Base-by-base conservation (phyloP, 257 asterid species). In the Asclepias syriaca region DNA sequence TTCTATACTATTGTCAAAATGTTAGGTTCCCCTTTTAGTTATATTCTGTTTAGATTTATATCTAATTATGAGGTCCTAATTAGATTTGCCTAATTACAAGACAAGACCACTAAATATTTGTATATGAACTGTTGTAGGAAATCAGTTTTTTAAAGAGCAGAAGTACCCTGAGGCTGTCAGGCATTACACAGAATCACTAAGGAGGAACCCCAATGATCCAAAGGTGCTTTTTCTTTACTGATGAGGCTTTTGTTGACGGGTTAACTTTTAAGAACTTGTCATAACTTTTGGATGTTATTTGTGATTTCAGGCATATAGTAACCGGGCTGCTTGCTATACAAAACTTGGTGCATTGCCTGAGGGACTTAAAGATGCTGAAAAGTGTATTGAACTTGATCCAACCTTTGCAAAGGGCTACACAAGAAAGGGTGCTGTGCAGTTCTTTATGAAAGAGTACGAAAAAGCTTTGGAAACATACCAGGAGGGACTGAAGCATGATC, bases 291-390 rank as follows among this genome's bases (percentile, higher is more conserved):
- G 29, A 9, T 22, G 45, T 66, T 64, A 56, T 51, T 32, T 80
- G 45, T 50, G 34, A 61, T 71, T 79, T 72, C 81, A 93, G 98
- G 88, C 96, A 57, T 93, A 89, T 74, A 93, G 98, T 79, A 93
- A 93, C 32, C 89, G 98, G 57, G 97, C 98, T 54, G 97, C 98
- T 37, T 86, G 92, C 75, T 93, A 93, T 81, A 89, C 97, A 16
- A 93, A 93, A 77, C 96, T 93, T 55, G 93, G 85, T 60, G 98
- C 98, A 14, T 69, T 93, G 85, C 98, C 98, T 0, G 98, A 93
- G 85, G 98, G 89, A 16, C 88, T 93, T 2, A 93, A 89, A 80
- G 98, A 93, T 76, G 96, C 98, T 2, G 98, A 93, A 43, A 93
- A 93, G 57, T 93, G 98, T 77, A 87, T 93, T 66, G 98, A 93